Evolutionary conservation across 192 early-diverging fungal genomes (phyloP).

Genomic region (Gaertneriomyces semiglobifer): DNA sequence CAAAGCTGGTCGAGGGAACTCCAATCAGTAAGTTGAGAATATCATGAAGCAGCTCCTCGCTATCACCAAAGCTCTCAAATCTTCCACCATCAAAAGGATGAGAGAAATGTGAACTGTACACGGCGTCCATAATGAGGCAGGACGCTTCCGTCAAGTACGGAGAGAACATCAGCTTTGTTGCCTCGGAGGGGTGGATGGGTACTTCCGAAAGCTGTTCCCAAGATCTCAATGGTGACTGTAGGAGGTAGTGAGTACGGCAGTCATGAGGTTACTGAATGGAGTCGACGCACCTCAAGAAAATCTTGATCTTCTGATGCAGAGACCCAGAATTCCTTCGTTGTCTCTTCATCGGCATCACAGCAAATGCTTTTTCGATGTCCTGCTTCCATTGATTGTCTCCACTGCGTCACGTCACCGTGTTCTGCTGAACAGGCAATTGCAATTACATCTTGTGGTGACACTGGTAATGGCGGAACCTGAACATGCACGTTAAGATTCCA

Average conservation of each 20-base stretch:
- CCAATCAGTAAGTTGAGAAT: slow-evolving; percentile 16
- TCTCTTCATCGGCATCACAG: slow-evolving; percentile 2
- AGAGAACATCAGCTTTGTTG: not conserved
- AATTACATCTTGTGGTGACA: not conserved
- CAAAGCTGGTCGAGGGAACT: slow-evolving; percentile 10
- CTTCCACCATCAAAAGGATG: not conserved
- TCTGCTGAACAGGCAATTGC: not conserved
- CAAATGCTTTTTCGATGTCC: not conserved
- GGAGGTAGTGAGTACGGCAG: not conserved
- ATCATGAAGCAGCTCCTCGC: not conserved
- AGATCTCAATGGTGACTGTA: slow-evolving; percentile 9
- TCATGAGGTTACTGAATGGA: not conserved
- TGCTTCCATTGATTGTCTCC: not conserved
- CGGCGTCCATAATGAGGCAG: not conserved
- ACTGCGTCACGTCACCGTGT: not conserved
- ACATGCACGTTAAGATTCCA: slow-evolving; percentile 17
- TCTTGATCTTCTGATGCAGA: not conserved
- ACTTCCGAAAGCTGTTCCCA: slow-evolving; percentile 9
- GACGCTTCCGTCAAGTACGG: slow-evolving; percentile 20
- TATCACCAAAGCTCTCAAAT: not conserved
- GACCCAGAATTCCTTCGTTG: not conserved
- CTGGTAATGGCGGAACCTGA: slow-evolving; percentile 1
- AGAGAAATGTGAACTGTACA: slow-evolving; percentile 5
- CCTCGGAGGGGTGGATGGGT: too few species aligned
- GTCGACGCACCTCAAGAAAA: not conserved